A percentile compares a stretch with the other conserved stretches of the same genome.
Conservation (phyloP, 805 yeast species). For the Candida namnaoensis region DNA sequence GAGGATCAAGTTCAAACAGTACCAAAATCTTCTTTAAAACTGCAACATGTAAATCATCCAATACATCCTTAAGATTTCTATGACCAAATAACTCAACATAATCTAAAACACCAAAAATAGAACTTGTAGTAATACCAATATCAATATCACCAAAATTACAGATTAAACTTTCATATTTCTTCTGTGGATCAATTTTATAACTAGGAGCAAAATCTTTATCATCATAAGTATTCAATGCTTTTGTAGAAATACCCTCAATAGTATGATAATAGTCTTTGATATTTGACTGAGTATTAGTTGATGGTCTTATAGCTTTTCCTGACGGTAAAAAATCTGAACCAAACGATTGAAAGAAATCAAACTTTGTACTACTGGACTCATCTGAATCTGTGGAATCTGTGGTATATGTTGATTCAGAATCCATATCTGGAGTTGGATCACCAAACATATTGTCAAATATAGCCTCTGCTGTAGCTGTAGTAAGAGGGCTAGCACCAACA, state of each 20-base stretch:
- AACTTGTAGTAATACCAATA: constrained; percentile 35
- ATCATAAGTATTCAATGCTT: constrained; percentile 7
- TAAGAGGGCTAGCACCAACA: constrained; percentile 50
- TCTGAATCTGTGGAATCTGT: background rate
- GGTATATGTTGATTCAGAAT: background rate
- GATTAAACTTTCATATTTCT: constrained; percentile 46
- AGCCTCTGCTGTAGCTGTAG: constrained; percentile 34
- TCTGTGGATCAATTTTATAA: constrained; percentile 25
- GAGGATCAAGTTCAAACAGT: constrained; percentile 22
- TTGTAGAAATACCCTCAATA: constrained; percentile 9
- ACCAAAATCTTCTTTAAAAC: constrained; percentile 37
- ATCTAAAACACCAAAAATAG: constrained; percentile 28
- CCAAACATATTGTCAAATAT: constrained; percentile 12
- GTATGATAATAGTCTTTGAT: constrained; percentile 6
- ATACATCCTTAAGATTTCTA: constrained; percentile 34
- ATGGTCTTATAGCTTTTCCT: background rate
- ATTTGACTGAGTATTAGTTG: background rate
- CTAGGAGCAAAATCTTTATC: constrained; percentile 12
- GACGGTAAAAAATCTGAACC: constrained; percentile 3
- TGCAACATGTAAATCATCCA: constrained; percentile 61
- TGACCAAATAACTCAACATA: constrained; percentile 25
- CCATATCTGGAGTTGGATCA: constrained; percentile 1
- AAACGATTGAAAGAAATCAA: constrained; percentile 11
- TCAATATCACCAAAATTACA: constrained; percentile 45
- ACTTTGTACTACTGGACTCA: too few relatives aligned